Conservation (phyloP, 75 land plant genomes). For the Selaginella moellendorffii region DNA sequence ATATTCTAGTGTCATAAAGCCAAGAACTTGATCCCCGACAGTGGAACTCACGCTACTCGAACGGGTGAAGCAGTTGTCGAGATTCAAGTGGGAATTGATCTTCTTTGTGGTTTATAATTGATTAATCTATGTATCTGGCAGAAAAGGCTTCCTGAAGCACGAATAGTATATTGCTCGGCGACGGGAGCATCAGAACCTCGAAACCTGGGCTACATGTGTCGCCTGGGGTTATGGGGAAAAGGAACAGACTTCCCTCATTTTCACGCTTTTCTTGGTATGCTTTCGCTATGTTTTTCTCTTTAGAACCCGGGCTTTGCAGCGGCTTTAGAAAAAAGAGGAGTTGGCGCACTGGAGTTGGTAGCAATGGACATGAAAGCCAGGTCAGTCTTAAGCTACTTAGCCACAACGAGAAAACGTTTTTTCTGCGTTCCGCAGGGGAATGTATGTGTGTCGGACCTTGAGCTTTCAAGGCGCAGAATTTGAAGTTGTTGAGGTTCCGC, state of each 20-base stretch:
- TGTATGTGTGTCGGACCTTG: slow-evolving; percentile 94
- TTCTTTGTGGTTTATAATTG: not conserved
- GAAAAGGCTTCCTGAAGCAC: slow-evolving; percentile 70
- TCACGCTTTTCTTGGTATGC: slow-evolving; percentile 57
- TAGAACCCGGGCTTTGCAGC: not conserved
- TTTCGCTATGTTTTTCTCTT: not conserved
- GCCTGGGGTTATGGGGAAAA: slow-evolving; percentile 92
- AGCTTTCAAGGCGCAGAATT: slow-evolving; percentile 91
- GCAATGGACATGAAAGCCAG: slow-evolving; percentile 99
- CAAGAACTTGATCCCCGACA: slow-evolving; percentile 83
- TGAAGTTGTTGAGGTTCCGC: slow-evolving; percentile 73
- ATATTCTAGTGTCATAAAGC: slow-evolving; percentile 88
- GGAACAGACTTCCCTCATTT: slow-evolving; percentile 76
- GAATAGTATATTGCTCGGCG: slow-evolving; percentile 92
- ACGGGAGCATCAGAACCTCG: slow-evolving; percentile 99
- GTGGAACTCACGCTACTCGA: slow-evolving; percentile 80
- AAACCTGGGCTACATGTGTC: slow-evolving; percentile 93
- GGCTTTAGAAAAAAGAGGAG: slow-evolving; percentile 90
- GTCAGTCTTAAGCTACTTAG: slow-evolving; percentile 16
- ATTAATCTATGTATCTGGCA: too few species aligned
- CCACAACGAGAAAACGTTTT: not conserved
- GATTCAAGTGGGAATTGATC: slow-evolving; percentile 42
- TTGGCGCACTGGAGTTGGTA: slow-evolving; percentile 95
- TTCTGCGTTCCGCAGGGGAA: slow-evolving; percentile 43
- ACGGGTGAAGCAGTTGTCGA: slow-evolving; percentile 97